Evolutionary conservation across 2,329 filamentous ascomycete genomes (phyloP).

Genomic region (Sarocladiaceae sp.): DNA sequence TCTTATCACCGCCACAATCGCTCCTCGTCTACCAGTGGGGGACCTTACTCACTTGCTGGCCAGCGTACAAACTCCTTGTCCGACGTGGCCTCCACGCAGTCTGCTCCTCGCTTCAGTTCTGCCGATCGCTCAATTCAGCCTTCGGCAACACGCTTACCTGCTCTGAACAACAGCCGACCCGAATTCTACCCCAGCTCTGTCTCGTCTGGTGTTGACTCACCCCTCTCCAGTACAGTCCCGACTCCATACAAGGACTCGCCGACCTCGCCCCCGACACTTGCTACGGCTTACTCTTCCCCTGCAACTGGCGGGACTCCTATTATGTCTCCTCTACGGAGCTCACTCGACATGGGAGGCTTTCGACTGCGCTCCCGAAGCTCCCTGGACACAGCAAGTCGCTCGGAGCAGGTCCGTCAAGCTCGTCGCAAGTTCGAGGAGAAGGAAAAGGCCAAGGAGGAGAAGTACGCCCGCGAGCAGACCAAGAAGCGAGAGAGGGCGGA

Average conservation of each 20-base stretch:
- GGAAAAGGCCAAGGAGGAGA: slow-evolving; percentile 56
- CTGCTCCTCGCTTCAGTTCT: slow-evolving; percentile 12
- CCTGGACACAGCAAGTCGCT: slow-evolving; percentile 46
- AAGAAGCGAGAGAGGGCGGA: slow-evolving; percentile 53
- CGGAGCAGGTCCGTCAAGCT: slow-evolving; percentile 53
- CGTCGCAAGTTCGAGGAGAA: slow-evolving; percentile 58
- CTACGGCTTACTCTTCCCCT: slow-evolving; percentile 18
- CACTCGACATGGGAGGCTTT: slow-evolving; percentile 51
- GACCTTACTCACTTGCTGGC: slow-evolving; percentile 16
- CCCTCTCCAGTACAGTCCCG: slow-evolving; percentile 22
- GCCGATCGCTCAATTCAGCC: slow-evolving; percentile 9
- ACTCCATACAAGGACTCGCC: slow-evolving; percentile 13
- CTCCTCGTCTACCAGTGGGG: slow-evolving; percentile 7
- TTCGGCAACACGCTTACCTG: slow-evolving; percentile 14
- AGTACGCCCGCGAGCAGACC: slow-evolving; percentile 53
- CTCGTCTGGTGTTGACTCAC: slow-evolving; percentile 22
- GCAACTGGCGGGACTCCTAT: slow-evolving; percentile 27
- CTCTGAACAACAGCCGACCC: slow-evolving; percentile 34
- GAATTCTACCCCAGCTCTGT: slow-evolving; percentile 35
- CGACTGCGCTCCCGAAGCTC: slow-evolving; percentile 56
- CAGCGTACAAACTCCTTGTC: slow-evolving; percentile 28
- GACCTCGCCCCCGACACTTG: slow-evolving; percentile 13
- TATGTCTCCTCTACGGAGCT: slow-evolving; percentile 49
- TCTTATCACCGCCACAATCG: not conserved
- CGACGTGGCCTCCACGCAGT: slow-evolving; percentile 24